Conservation (phyloP, 2,329 filamentous ascomycete genomes). For the Pleoardoris graminearum region DNA sequence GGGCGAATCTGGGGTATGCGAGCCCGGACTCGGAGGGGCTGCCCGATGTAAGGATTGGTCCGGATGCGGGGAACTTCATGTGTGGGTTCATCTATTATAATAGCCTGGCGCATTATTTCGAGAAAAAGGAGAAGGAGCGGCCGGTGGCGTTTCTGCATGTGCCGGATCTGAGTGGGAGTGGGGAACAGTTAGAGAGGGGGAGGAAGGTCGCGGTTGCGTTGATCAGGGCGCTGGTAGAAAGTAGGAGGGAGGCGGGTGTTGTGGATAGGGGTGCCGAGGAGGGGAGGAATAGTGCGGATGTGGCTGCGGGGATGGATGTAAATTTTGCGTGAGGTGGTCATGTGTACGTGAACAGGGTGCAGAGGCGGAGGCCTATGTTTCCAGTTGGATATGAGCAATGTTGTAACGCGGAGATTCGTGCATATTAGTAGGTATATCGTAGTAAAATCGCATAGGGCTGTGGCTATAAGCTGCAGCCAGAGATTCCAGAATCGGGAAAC, state of each 20-base stretch:
- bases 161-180: conserved; percentile 35
- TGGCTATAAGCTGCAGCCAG: conserved; percentile 10
- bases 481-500: too few relatives aligned
- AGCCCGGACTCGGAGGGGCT: not conserved
- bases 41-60: conserved; percentile 33
- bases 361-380: too few relatives aligned
- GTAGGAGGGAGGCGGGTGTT: conserved; percentile 26
- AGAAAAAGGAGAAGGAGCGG: conserved; percentile 21
- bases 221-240: conserved; percentile 42
- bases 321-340: conserved; percentile 14
- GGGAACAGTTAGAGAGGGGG: conserved; percentile 31
- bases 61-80: conserved; percentile 43
- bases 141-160: conserved; percentile 44
- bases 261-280: conserved; percentile 10
- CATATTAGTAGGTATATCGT: too few relatives aligned
- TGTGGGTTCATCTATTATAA: conserved; percentile 46
- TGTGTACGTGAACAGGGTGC: too few relatives aligned
- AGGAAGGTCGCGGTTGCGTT: conserved; percentile 36
- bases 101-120: conserved; percentile 35
- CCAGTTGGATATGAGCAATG: too few relatives aligned
- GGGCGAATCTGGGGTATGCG: conserved; percentile 16
- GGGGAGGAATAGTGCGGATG: not conserved
- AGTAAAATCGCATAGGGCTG: too few relatives aligned
- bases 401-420: too few relatives aligned
- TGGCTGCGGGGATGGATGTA: conserved; percentile 17